A percentile compares a stretch with the other conserved stretches of the same genome.
phyloP scores from a whole-genome alignment of 352 stramenopile species.

The Globisporangium cederbergense region DNA sequence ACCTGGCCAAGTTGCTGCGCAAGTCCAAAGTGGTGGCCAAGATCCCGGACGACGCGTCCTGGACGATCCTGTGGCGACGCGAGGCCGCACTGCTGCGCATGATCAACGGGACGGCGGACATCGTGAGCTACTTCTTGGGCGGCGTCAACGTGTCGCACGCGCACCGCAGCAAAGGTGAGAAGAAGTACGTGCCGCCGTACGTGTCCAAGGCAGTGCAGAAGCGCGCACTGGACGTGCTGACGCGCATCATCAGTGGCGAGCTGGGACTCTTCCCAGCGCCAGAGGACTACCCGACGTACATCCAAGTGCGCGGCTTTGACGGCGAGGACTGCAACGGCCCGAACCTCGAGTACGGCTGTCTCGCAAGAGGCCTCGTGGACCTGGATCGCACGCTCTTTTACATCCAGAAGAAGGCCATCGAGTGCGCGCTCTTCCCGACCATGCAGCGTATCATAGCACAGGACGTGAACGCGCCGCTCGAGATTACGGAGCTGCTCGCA shows the following conservation, averaged over 20 bases:
- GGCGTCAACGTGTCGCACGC: conserved; percentile 60
- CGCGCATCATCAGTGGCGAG: conserved; percentile 41
- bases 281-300: conserved; percentile 42
- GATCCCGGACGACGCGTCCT: conserved; percentile 52
- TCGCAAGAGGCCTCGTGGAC: conserved; percentile 47
- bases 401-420: conserved; percentile 36
- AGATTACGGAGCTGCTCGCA: conserved; percentile 33
- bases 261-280: conserved; percentile 50
- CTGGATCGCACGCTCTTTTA: conserved; percentile 36
- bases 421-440: conserved; percentile 37
- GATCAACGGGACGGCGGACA: conserved; percentile 36
- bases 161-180: conserved; percentile 34
- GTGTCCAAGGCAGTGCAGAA: conserved; percentile 35
- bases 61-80: conserved; percentile 46
- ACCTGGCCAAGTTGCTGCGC: conserved; percentile 45
- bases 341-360: conserved; percentile 53
- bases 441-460: conserved; percentile 54
- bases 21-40: conserved; percentile 28
- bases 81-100: conserved; percentile 39
- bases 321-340: conserved; percentile 44
- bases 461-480: conserved; percentile 45
- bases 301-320: conserved; percentile 34
- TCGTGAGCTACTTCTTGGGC: conserved; percentile 43
- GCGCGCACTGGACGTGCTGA: conserved; percentile 34
- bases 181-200: conserved; percentile 27